Conservation (phyloP, 495 filamentous ascomycete species). For the Aspergillus ostianus region DNA sequence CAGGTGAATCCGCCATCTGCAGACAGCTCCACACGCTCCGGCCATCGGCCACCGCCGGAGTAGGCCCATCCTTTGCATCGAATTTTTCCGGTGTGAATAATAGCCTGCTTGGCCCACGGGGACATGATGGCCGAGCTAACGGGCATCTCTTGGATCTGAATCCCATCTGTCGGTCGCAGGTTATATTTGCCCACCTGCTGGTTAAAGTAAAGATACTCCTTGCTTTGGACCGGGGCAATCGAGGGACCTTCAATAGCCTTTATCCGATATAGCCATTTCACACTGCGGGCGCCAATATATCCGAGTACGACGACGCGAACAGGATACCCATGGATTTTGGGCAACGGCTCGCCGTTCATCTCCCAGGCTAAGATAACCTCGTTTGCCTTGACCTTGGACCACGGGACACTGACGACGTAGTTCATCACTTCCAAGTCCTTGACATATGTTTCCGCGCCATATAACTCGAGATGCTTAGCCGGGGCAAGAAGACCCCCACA, state of each 20-base stretch:
- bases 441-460: slow-evolving; percentile 67
- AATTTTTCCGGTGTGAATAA: slow-evolving; percentile 35
- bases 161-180: slow-evolving; percentile 32
- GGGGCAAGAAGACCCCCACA: slow-evolving; percentile 57
- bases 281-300: slow-evolving; percentile 51
- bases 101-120: slow-evolving; percentile 29
- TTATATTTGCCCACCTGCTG: slow-evolving; percentile 35
- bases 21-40: slow-evolving; percentile 45
- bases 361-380: slow-evolving; percentile 70
- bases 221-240: slow-evolving; percentile 39
- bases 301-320: slow-evolving; percentile 61
- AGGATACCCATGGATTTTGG: slow-evolving; percentile 64
- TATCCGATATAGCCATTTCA: slow-evolving; percentile 45
- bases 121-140: slow-evolving; percentile 49
- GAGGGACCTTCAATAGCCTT: slow-evolving; percentile 41
- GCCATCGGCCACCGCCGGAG: slow-evolving; percentile 45
- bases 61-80: slow-evolving; percentile 46
- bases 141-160: slow-evolving; percentile 50
- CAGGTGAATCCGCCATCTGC: slow-evolving; percentile 42
- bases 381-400: slow-evolving; percentile 60
- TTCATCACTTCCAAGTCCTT: slow-evolving; percentile 61
- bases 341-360: slow-evolving; percentile 67
- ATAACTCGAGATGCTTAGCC: slow-evolving; percentile 61
- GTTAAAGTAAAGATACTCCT: slow-evolving; percentile 50
- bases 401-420: slow-evolving; percentile 63